These are phyloP conservation scores for Graphilbum ipis-grandicollis DNA, from an alignment of 2,329 filamentous ascomycete genomes.

Conservation along the genomic window DNA sequence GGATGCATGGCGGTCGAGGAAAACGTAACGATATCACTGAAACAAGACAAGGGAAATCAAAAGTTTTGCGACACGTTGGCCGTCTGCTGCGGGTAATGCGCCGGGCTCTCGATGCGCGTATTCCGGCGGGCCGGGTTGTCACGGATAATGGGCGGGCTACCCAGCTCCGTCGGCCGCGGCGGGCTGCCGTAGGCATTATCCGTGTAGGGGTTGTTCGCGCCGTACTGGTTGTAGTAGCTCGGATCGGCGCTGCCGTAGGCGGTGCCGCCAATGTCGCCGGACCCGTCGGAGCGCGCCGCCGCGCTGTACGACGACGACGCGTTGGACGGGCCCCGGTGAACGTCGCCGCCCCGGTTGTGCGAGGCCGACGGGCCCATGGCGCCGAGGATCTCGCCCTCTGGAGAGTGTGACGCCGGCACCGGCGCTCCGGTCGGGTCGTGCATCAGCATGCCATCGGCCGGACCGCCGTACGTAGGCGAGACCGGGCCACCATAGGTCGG, in stretches of 20 bases:
- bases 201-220: constrained; percentile 35
- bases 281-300: constrained; percentile 55
- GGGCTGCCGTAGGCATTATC: constrained; percentile 21
- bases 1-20: too few relatives aligned
- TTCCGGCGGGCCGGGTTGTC: constrained; percentile 87
- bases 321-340: constrained; percentile 82
- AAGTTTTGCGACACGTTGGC: constrained; percentile 97
- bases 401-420: constrained; percentile 35
- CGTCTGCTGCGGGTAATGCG: constrained; percentile 80
- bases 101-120: constrained; percentile 82
- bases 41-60: constrained; percentile 24
- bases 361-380: constrained; percentile 59
- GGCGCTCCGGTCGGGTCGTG: too few relatives aligned
- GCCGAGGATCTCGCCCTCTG: constrained; percentile 69
- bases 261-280: constrained; percentile 31
- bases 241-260: constrained; percentile 28
- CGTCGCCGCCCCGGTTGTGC: constrained; percentile 47
- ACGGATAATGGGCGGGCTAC: constrained; percentile 64
- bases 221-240: constrained; percentile 43
- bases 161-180: constrained; percentile 23
- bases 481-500: too few relatives aligned
- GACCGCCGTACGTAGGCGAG: too few relatives aligned
- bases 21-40: not conserved
- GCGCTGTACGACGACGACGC: constrained; percentile 92
- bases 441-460: constrained; percentile 37